phyloP scores from a whole-genome alignment of 306 rosid genomes.

The Citrullus mucosospermus region DNA sequence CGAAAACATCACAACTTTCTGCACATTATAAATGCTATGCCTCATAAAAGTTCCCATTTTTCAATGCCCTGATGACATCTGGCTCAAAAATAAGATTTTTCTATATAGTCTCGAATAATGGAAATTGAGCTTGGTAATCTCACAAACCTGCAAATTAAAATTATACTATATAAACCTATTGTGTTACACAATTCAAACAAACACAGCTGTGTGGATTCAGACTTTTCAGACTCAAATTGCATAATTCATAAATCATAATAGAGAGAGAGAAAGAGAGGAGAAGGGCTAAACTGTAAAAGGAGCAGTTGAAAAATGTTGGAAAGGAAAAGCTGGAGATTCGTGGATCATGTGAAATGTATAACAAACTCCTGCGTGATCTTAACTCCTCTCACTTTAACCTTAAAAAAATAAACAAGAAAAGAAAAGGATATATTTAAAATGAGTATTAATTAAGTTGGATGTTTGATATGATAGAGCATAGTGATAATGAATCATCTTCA shows the following conservation, averaged over 20 bases:
- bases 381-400: conserved; percentile 18
- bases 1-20: not conserved
- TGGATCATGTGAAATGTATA: conserved; percentile 58
- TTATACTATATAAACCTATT: not conserved
- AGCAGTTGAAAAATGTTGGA: conserved; percentile 38
- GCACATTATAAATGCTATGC: not conserved
- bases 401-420: not conserved
- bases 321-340: conserved; percentile 36
- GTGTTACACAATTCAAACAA: conserved; percentile 1
- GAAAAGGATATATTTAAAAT: not conserved
- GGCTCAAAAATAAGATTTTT: not conserved
- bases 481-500: not conserved
- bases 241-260: not conserved
- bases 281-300: not conserved
- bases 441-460: not conserved
- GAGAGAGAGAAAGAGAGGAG: not conserved
- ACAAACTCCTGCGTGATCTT: conserved; percentile 44
- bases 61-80: not conserved
- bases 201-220: conserved; percentile 1
- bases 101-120: not conserved
- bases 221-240: not conserved
- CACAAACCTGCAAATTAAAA: not conserved
- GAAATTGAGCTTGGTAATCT: not conserved
- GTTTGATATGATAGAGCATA: not conserved
- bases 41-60: not conserved